Evolutionary conservation across 768 basidiomycete genomes (phyloP).

Genomic region (Sporobolomyces pararoseus): DNA sequence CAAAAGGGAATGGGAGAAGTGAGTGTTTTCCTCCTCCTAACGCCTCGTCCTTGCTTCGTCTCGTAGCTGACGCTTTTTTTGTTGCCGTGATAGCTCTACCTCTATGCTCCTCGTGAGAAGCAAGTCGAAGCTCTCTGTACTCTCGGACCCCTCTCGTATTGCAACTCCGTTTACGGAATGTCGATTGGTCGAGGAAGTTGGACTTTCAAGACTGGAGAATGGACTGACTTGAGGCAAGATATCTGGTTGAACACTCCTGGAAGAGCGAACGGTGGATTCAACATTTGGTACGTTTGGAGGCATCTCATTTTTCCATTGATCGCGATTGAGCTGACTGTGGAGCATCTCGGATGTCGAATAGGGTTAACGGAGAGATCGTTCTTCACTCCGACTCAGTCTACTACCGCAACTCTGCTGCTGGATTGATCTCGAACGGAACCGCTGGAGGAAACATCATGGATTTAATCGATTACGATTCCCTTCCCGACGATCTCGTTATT

Average conservation of each 20-base stretch:
- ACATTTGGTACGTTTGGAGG: constrained; percentile 29
- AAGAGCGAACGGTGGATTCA: constrained; percentile 58
- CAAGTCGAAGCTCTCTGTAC: constrained; percentile 42
- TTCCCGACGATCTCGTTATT: constrained; percentile 31
- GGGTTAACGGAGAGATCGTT: constrained; percentile 44
- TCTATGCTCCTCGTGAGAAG: constrained; percentile 44
- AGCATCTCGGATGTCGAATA: not conserved
- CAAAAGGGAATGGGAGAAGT: constrained; percentile 44
- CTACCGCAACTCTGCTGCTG: constrained; percentile 41
- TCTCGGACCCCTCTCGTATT: constrained; percentile 39
- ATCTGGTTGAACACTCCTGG: constrained; percentile 71
- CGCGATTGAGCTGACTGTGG: too few relatives aligned
- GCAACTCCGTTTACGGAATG: constrained; percentile 45
- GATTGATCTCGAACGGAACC: constrained; percentile 8
- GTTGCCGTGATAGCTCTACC: constrained; percentile 40
- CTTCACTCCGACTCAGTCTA: constrained; percentile 39
- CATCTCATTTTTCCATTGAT: not conserved
- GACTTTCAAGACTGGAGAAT: constrained; percentile 61
- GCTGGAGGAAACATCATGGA: not conserved
- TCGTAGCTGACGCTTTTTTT: not conserved
- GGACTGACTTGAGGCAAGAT: constrained; percentile 68
- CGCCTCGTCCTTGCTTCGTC: not conserved
- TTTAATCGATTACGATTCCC: constrained; percentile 38
- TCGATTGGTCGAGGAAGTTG: constrained; percentile 68
- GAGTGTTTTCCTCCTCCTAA: not conserved